Base-by-base conservation (phyloP, 805 yeast genomes). In the Candida sanyiensis region DNA sequence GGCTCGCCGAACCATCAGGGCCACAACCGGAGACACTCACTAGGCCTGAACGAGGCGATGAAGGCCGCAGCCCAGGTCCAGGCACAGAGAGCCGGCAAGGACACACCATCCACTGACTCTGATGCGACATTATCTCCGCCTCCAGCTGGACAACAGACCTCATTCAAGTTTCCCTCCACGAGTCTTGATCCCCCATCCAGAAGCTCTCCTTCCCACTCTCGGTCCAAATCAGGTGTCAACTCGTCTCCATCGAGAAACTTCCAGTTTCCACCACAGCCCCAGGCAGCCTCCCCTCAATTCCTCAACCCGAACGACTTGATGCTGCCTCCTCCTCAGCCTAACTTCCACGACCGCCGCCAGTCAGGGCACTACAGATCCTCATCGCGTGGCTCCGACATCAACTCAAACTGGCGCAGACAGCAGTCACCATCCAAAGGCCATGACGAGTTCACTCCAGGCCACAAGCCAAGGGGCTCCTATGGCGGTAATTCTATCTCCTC, bases 41-140 rank as follows among this genome's bases (percentile, higher is more conserved):
- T 90, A 43, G 97, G 95, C 3, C 69, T 90, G 42, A 80, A 80
- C 38, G 98, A 90, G 62, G 97, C 97, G 10, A 88, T 85, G 52
- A 81, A 81, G 50, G 97, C 97, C 6, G 98, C 98, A n/a, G 96
- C 96, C 5, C 80, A 80, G 49, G 89, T 80, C 27, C 87, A 81
- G 56, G 80, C 83, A 2, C 93, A 86, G 57, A 73, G 88, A 59
- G 61, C 54, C 3, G 57, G 57, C 6, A 51, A 43, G 35, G 54
- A 46, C 1, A 36, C 45, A 20, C 25, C 11, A 12, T n/a, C n/a
- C n/a, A n/a, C n/a, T n/a, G n/a, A n/a, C n/a, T n/a, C n/a, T n/a
- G n/a, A n/a, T n/a, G n/a, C 11, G 48, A 54, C 9, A 40, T 39
- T 12, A 46, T 43, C 33, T 47, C 37, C 35, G 47, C 26, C 18